These are phyloP conservation scores for Xylariales sp. DNA, from an alignment of 2,329 filamentous ascomycete genomes.

Conservation along the genomic window DNA sequence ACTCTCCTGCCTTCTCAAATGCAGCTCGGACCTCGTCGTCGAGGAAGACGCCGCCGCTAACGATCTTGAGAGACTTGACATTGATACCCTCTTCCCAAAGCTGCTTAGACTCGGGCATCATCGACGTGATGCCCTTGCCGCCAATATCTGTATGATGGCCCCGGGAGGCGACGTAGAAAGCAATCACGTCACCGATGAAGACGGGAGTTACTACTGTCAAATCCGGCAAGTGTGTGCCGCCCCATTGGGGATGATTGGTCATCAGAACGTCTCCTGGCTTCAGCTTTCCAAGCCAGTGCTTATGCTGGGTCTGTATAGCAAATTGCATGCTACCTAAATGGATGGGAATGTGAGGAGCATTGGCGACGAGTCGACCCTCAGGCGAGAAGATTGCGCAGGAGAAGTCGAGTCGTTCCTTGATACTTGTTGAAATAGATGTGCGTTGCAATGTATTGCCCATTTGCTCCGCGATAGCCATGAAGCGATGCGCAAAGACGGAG, in stretches of 20 bases:
- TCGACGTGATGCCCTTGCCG: constrained; percentile 44
- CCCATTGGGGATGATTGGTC: constrained; percentile 48
- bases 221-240: constrained; percentile 15
- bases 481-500: constrained; percentile 73
- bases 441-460: constrained; percentile 76
- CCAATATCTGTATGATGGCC: constrained; percentile 15
- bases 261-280: constrained; percentile 72
- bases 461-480: constrained; percentile 81
- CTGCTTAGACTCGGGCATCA: constrained; percentile 60
- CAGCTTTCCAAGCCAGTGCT: constrained; percentile 67
- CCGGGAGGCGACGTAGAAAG: constrained; percentile 13
- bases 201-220: constrained; percentile 15
- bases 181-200: constrained; percentile 11
- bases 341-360: constrained; percentile 70
- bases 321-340: constrained; percentile 75
- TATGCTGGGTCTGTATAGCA: constrained; percentile 62
- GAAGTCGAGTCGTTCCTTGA: constrained; percentile 77
- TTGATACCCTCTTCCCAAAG: constrained; percentile 62
- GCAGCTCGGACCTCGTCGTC: constrained; percentile 24
- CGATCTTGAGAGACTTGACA: constrained; percentile 65
- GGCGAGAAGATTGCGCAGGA: constrained; percentile 75
- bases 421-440: constrained; percentile 71
- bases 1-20: constrained; percentile 25
- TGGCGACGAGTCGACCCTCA: constrained; percentile 67
- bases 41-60: constrained; percentile 67